These are phyloP conservation scores for Kodamaea hsintzibuensis DNA, from an alignment of 805 yeast genomes.

Conservation along the genomic window DNA sequence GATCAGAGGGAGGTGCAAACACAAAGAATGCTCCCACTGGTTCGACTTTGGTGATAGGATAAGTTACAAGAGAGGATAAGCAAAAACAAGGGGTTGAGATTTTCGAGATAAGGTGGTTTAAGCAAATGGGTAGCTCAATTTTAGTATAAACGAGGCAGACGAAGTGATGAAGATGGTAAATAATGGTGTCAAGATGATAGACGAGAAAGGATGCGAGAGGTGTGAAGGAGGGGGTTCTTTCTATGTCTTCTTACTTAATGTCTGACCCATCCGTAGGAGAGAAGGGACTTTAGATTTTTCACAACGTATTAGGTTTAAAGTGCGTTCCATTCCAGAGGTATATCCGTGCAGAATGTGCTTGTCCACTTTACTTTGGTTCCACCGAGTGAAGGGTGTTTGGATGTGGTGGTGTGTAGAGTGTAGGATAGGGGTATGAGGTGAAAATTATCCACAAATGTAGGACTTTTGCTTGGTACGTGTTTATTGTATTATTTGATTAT, in stretches of 20 bases:
- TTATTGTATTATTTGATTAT: no score
- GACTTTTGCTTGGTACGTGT: no score
- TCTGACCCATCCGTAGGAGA: background rate
- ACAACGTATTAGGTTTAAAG: background rate
- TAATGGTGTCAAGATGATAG: background rate
- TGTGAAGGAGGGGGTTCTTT: background rate
- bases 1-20: background rate
- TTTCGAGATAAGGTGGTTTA: background rate
- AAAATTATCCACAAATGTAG: no score
- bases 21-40: background rate
- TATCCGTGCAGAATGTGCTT: background rate
- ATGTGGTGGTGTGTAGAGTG: no score
- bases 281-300: background rate
- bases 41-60: background rate
- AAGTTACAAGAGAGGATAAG: background rate
- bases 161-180: background rate
- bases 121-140: constrained; percentile 2
- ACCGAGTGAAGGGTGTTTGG: background rate
- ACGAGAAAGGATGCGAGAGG: background rate
- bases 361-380: background rate
- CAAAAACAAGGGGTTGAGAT: background rate
- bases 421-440: no score
- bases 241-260: background rate
- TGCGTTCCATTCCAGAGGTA: background rate
- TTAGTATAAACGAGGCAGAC: background rate